These are phyloP conservation scores for Solanum hybrid DNA, from an alignment of 305 asterid genomes.

Conservation along the genomic window DNA sequence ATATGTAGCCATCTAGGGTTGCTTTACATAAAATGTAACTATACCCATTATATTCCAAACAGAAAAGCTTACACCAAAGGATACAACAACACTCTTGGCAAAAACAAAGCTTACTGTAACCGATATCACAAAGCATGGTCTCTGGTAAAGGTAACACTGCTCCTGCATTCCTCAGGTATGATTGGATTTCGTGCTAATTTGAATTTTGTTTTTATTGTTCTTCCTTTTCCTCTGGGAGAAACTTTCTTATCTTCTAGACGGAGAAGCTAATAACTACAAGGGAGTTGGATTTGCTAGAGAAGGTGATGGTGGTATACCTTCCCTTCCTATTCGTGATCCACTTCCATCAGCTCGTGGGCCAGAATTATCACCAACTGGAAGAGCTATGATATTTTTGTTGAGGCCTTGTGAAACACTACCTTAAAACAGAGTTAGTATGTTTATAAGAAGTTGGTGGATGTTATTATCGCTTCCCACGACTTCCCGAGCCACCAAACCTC, in stretches of 20 bases:
- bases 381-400: background rate
- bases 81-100: background rate
- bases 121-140: background rate
- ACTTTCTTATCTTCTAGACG: background rate
- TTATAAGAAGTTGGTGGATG: background rate
- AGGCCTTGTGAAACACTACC: background rate
- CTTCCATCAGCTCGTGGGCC: background rate
- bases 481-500: no score
- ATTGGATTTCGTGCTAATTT: background rate
- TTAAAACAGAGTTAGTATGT: no score
- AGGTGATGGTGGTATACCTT: background rate
- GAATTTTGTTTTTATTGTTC: background rate
- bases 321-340: background rate
- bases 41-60: background rate
- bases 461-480: no score
- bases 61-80: background rate
- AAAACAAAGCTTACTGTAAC: background rate
- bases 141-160: background rate
- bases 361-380: background rate
- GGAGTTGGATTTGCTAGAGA: background rate
- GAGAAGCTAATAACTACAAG: no score
- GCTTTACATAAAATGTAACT: background rate
- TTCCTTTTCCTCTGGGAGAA: background rate
- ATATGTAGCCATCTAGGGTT: background rate
- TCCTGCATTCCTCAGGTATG: background rate